phyloP scores from a whole-genome alignment of 768 basidiomycete genomes.

The Psilocybe subaeruginosa region DNA sequence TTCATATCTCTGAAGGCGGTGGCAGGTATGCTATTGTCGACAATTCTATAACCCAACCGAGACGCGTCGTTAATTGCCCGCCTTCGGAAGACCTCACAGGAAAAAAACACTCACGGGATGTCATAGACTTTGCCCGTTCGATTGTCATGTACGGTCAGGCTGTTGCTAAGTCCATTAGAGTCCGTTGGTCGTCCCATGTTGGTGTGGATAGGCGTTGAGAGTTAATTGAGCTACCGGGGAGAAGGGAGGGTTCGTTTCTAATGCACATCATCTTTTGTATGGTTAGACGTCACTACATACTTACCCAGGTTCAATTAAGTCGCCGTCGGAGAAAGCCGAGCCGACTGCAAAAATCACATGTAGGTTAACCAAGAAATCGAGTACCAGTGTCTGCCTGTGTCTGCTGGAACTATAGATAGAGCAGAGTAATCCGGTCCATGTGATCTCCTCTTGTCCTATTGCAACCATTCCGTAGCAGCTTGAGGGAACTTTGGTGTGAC shows the following conservation, averaged over 20 bases:
- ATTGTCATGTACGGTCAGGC: slow-evolving; percentile 78
- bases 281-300: slow-evolving; percentile 11
- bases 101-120: slow-evolving; percentile 59
- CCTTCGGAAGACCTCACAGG: neutral
- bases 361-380: too few relatives aligned
- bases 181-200: slow-evolving; percentile 33
- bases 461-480: too few relatives aligned
- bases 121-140: slow-evolving; percentile 80
- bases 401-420: neutral
- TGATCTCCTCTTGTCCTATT: neutral
- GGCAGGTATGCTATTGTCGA: slow-evolving; percentile 78
- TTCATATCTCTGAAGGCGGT: slow-evolving; percentile 81
- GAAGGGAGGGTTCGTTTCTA: slow-evolving; percentile 5
- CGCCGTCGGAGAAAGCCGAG: slow-evolving; percentile 5
- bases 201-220: neutral
- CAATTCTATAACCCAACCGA: slow-evolving; percentile 53
- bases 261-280: slow-evolving; percentile 6
- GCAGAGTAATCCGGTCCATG: neutral
- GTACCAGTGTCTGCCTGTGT: neutral
- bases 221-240: neutral
- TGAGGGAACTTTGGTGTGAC: neutral
- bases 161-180: slow-evolving; percentile 26
- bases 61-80: slow-evolving; percentile 7
- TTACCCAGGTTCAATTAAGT: slow-evolving; percentile 4
- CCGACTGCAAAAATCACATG: slow-evolving; percentile 7